Conservation (phyloP, 164 flowering plant genomes). For the Vitis labrusca region DNA sequence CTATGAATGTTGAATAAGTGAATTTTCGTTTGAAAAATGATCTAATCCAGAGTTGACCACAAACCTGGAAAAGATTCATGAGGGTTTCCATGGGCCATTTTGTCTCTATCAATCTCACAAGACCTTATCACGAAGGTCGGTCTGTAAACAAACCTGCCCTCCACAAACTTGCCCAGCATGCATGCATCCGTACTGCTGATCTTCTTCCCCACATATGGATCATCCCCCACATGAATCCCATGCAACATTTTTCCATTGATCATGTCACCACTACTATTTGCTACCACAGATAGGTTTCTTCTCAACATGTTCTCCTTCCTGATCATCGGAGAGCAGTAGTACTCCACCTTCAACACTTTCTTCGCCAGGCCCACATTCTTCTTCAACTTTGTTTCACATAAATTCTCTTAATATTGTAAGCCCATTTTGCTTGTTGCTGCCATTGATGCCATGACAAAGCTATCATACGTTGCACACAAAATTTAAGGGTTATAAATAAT, state of each 20-base stretch:
- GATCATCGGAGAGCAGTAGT: too few relatives aligned
- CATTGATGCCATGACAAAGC: constrained; percentile 16
- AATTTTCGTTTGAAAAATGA: background rate
- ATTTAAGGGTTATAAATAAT: background rate
- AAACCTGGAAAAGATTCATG: constrained; percentile 7
- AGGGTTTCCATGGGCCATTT: background rate
- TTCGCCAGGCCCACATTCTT: background rate
- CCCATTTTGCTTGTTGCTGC: constrained; percentile 8
- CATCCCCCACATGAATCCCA: constrained; percentile 30
- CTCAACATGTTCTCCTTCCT: too few relatives aligned
- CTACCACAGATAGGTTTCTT: constrained; percentile 17
- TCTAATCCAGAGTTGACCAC: background rate
- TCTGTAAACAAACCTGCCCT: constrained; percentile 7
- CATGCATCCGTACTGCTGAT: constrained; percentile 15
- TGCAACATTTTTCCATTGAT: constrained; percentile 58
- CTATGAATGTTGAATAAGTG: too few relatives aligned
- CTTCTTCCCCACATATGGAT: constrained; percentile 3
- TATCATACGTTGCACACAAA: constrained; percentile 4
- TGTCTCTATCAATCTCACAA: constrained; percentile 8
- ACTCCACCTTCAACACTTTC: background rate
- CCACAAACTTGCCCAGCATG: constrained; percentile 15
- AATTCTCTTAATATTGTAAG: constrained; percentile 2
- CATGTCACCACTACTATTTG: constrained; percentile 23
- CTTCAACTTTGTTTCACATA: constrained; percentile 2
- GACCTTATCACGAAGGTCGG: constrained; percentile 11